Evolutionary conservation across 2,329 filamentous ascomycete genomes (phyloP).

Genomic region (Pseudopyrenochaeta lycopersici): DNA sequence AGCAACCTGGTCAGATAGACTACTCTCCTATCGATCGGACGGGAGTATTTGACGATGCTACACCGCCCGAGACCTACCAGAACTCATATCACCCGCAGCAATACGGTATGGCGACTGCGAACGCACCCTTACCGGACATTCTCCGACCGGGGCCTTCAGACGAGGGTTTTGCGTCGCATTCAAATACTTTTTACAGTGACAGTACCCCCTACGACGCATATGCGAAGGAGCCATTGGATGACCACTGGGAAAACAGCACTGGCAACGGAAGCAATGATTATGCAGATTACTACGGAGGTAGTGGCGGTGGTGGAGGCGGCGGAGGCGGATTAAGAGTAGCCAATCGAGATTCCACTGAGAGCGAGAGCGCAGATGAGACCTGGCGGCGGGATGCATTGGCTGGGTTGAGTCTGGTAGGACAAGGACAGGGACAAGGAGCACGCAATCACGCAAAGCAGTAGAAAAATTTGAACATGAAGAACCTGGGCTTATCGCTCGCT

Average conservation of each 20-base stretch:
- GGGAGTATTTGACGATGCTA: slow-evolving; percentile 27
- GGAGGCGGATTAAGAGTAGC: slow-evolving; percentile 54
- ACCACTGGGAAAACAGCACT: slow-evolving; percentile 8
- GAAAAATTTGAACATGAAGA: too few relatives aligned
- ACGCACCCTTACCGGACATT: slow-evolving; percentile 23
- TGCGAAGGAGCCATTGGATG: slow-evolving; percentile 11
- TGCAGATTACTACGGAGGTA: slow-evolving; percentile 1
- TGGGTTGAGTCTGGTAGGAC: slow-evolving; percentile 21
- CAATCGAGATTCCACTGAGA: slow-evolving; percentile 46
- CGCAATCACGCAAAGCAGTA: background rate
- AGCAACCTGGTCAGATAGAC: slow-evolving; percentile 25
- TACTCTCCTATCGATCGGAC: slow-evolving; percentile 52
- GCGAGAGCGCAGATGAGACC: slow-evolving; percentile 18
- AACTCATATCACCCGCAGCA: slow-evolving; percentile 23
- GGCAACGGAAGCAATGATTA: slow-evolving; percentile 14
- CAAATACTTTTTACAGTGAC: slow-evolving; percentile 10
- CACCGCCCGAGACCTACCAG: slow-evolving; percentile 12
- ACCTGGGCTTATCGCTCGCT: too few relatives aligned
- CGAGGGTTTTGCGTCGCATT: background rate
- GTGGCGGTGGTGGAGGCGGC: slow-evolving; percentile 6
- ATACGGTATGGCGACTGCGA: slow-evolving; percentile 22
- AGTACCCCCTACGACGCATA: slow-evolving; percentile 9
- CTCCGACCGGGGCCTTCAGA: slow-evolving; percentile 26
- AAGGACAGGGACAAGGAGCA: background rate
- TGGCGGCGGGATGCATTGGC: slow-evolving; percentile 25